phyloP scores from a whole-genome alignment of 768 basidiomycete species.

The Lactarius vividus region DNA sequence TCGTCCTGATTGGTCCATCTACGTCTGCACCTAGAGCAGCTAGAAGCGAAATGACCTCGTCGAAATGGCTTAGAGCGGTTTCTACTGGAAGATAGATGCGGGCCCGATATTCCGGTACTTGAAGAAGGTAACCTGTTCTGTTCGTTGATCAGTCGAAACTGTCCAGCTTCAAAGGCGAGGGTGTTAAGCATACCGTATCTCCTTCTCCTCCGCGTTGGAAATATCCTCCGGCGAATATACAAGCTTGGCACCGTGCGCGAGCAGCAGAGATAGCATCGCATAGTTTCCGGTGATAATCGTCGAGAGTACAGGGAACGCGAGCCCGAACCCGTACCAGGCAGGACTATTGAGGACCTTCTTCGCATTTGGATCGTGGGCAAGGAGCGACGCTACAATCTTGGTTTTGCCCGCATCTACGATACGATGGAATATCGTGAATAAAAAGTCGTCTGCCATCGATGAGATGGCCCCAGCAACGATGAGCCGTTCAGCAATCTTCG shows the following conservation, averaged over 20 bases:
- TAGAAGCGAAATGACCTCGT: slow-evolving; percentile 33
- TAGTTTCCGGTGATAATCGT: slow-evolving; percentile 31
- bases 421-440: slow-evolving; percentile 36
- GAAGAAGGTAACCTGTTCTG: not conserved
- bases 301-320: slow-evolving; percentile 32
- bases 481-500: slow-evolving; percentile 33
- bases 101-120: not conserved
- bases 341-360: slow-evolving; percentile 34
- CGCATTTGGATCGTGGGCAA: slow-evolving; percentile 33
- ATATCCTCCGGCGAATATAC: slow-evolving; percentile 31
- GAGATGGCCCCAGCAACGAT: slow-evolving; percentile 33
- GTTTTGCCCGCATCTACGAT: slow-evolving; percentile 30
- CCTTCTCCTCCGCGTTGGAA: slow-evolving; percentile 29
- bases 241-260: slow-evolving; percentile 34
- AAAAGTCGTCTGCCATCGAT: slow-evolving; percentile 32
- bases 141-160: not conserved
- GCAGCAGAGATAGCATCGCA: slow-evolving; percentile 32
- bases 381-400: slow-evolving; percentile 32
- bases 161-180: not conserved
- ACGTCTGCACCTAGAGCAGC: slow-evolving; percentile 33
- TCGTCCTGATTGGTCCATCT: slow-evolving; percentile 20
- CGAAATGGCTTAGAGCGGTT: slow-evolving; percentile 29
- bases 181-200: slow-evolving; percentile 12
- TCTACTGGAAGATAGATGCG: slow-evolving; percentile 31
- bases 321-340: slow-evolving; percentile 7